Evolutionary conservation across 169 alveolate species (phyloP), one percentile per base, ranked within the genome.

Genomic region (Plasmodium gonderi): DNA sequence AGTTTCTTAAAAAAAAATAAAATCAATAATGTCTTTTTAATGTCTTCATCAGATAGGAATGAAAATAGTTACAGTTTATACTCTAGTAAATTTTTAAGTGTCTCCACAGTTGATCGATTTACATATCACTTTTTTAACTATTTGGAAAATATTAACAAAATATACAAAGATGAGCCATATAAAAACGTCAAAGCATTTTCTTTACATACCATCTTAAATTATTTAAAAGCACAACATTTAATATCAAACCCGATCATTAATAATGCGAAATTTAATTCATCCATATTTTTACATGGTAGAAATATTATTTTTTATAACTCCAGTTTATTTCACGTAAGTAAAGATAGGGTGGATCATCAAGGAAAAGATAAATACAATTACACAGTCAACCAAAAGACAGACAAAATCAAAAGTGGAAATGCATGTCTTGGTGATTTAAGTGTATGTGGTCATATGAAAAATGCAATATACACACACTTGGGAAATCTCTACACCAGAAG

Each of bases 61-160:
- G 93, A 91, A 31, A 94, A 95, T 31, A 94, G 96, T 45, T 95
- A 91, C 67, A 94, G 96, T 31, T 90, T 93, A 72, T 80, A 91
- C 79, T 92, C 96, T n/a, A 95, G 95, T 79, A 80, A 87, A 11
- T 93, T 82, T 69, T 85, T 95, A n/a, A 81, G 96, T 31, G 96
- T 95, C 14, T 92, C 97, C 3, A 94, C 96, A 3, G 95, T 94
- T 9, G 97, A 94, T 17, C 85, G 95, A 80, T 95, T 95, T 91
- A 95, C 97, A 40, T 92, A 68, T 65, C 54, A 91, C 49, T 90
- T 95, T 47, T 69, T 85, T 49, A 87, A 79, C 64, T 94, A 85
- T 78, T 44, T 95, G 31, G 81, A 91, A 40, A 77, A 79, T 44
- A 95, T 95, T 8, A 29, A 87, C 29, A 65, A 67, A 68, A 91